Evolutionary conservation across 208 protist species (phyloP).

Genomic region (Leishmania gerbilli): DNA sequence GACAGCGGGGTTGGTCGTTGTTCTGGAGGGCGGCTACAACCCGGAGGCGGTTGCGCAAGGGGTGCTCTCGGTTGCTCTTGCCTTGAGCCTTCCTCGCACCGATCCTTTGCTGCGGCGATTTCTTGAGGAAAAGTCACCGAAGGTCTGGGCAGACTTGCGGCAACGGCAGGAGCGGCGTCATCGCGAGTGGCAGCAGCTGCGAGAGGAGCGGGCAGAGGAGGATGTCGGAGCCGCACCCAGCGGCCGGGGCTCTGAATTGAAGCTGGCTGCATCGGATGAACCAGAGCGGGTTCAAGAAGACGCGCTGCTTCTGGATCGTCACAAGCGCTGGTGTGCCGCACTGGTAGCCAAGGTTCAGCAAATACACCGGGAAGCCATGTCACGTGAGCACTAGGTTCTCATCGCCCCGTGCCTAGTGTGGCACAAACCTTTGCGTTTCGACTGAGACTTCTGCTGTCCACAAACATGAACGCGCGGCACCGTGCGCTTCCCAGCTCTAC

Average conservation of each 20-base stretch:
- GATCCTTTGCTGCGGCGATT: conserved; percentile 43
- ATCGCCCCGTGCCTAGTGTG: background rate
- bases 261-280: background rate
- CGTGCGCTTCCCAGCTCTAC: background rate
- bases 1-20: conserved; percentile 51
- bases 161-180: conserved; percentile 37
- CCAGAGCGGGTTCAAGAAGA: conserved; percentile 34
- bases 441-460: background rate
- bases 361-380: conserved; percentile 12
- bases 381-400: background rate
- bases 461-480: background rate
- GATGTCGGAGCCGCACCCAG: background rate
- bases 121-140: conserved; percentile 27
- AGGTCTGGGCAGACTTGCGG: conserved; percentile 66
- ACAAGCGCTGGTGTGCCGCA: conserved; percentile 46
- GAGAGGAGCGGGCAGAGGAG: conserved; percentile 25
- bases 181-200: conserved; percentile 24
- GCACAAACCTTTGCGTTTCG: background rate
- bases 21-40: conserved; percentile 84
- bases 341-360: conserved; percentile 41
- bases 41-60: conserved; percentile 69
- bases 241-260: background rate
- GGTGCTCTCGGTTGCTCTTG: conserved; percentile 56
- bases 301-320: conserved; percentile 38
- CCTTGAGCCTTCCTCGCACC: conserved; percentile 51